Base-by-base conservation (phyloP, 208 protist genomes). In the Trypanosomatidae sp. region DNA sequence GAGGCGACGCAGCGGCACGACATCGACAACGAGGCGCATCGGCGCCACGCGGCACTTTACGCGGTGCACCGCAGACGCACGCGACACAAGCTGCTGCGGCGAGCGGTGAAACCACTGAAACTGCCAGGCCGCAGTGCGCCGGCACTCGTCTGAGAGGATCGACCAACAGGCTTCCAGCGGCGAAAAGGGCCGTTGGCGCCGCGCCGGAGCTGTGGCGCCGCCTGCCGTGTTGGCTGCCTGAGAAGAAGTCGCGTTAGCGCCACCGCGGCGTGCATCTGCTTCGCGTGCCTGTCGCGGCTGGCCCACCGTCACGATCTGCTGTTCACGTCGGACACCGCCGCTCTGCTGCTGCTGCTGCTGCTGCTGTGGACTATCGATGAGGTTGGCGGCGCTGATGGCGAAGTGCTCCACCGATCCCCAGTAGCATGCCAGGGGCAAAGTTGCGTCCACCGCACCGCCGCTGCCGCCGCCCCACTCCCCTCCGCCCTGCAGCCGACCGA, bases 121-220 rank as follows among this genome's bases (percentile, higher is more conserved):
- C 25, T 68, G 55, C 70, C 49, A 62, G 0, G 70, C 65, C 1
- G 76, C 76, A 17, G 17, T 55, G 9, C 70, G 76, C 1, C 66
- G 55, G 58, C 76, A 80, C 62, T 74, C 76, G 39, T 80, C 64
- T 1, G 70, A 55, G 36, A 80, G 12, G 41, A 75, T 68, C 28
- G 76, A 68, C 76, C 76, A 80, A 49, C 76, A 80, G n/a, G 66
- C 44, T 41, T 80, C 76, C 10, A 80, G 70, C 9, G 76, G 76
- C 22, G 70, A 67, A 25, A 74, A 72, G 3, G 53, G 47, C n/a
- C n/a, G n/a, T n/a, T n/a, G n/a, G n/a, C n/a, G n/a, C n/a, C n/a
- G n/a, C n/a, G n/a, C n/a, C n/a, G n/a, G n/a, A n/a, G n/a, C n/a
- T n/a, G n/a, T n/a, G n/a, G n/a, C n/a, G n/a, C n/a, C n/a, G n/a